phyloP scores from a whole-genome alignment of 2,329 filamentous ascomycete species.

The Xylariaceae sp. region DNA sequence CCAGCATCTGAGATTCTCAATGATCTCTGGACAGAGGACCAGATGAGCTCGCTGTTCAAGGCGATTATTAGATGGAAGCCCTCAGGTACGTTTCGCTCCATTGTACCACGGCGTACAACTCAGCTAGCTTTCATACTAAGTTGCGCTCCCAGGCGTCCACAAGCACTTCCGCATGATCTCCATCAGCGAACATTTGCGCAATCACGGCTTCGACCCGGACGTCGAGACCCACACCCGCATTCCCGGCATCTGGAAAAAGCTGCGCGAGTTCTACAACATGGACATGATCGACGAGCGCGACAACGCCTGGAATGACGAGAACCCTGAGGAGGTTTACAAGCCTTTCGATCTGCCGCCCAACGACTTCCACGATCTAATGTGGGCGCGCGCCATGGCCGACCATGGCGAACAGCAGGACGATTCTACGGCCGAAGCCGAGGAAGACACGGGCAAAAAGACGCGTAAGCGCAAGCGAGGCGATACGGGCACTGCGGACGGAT shows the following conservation, averaged over 20 bases:
- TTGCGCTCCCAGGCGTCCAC: constrained; percentile 65
- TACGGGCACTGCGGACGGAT: constrained; percentile 29
- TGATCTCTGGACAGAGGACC: constrained; percentile 91
- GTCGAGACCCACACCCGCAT: constrained; percentile 76
- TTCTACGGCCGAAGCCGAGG: constrained; percentile 41
- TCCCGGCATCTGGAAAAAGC: constrained; percentile 86
- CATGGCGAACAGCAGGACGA: constrained; percentile 48
- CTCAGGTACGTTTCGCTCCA: constrained; percentile 55
- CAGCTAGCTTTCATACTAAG: not conserved
- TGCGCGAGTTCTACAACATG: constrained; percentile 79
- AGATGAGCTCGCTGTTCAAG: constrained; percentile 89
- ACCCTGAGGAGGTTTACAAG: constrained; percentile 49
- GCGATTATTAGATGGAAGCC: constrained; percentile 93
- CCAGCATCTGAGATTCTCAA: constrained; percentile 39
- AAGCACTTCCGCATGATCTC: constrained; percentile 91
- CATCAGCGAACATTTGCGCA: constrained; percentile 74
- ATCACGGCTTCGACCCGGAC: constrained; percentile 72
- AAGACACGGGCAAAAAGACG: constrained; percentile 31
- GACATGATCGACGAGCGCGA: constrained; percentile 82
- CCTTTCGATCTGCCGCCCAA: constrained; percentile 59
- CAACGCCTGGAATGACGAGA: constrained; percentile 42
- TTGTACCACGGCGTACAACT: too few species aligned
- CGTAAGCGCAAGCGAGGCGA: constrained; percentile 44
- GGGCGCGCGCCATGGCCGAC: constrained; percentile 39
- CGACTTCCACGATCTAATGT: constrained; percentile 44